Percentiles rank a stretch among this genome's conserved stretches.
phyloP scores from a whole-genome alignment of 208 protist species.

The Spongospora subterranea region DNA sequence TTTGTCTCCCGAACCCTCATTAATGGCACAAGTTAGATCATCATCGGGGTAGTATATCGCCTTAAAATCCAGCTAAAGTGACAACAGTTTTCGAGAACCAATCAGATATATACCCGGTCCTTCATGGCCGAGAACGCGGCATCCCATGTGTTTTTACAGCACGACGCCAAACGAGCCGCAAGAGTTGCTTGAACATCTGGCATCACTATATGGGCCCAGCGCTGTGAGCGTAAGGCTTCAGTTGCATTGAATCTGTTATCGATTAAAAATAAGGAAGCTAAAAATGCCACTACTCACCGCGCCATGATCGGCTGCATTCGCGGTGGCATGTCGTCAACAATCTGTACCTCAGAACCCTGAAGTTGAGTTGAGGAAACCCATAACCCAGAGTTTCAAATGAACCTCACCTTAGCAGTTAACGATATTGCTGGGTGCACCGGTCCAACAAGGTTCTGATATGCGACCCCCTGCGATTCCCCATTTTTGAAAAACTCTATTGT shows the following conservation, averaged over 20 bases:
- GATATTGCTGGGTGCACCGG: conserved; percentile 53
- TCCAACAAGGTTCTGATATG: conserved; percentile 48
- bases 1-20: conserved; percentile 55
- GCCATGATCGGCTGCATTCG: not conserved
- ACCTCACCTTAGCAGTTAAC: conserved; percentile 29
- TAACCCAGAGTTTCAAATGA: not conserved
- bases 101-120: not conserved
- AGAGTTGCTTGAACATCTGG: not conserved
- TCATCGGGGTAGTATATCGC: conserved; percentile 57
- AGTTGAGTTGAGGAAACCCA: not conserved
- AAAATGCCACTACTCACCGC: not conserved
- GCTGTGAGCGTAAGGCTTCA: not conserved
- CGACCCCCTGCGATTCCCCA: conserved; percentile 39
- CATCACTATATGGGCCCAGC: not conserved
- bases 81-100: not conserved
- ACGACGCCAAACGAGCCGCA: not conserved
- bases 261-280: not conserved
- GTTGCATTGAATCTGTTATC: conserved; percentile 2
- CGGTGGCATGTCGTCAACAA: conserved; percentile 39
- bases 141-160: not conserved
- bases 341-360: not conserved
- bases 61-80: not conserved
- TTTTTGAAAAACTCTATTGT: conserved; percentile 60
- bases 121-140: conserved; percentile 16
- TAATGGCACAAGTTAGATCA: conserved; percentile 13